phyloP scores from a whole-genome alignment of 1,139 yeast species.

The Saccharomyces hybrid region DNA sequence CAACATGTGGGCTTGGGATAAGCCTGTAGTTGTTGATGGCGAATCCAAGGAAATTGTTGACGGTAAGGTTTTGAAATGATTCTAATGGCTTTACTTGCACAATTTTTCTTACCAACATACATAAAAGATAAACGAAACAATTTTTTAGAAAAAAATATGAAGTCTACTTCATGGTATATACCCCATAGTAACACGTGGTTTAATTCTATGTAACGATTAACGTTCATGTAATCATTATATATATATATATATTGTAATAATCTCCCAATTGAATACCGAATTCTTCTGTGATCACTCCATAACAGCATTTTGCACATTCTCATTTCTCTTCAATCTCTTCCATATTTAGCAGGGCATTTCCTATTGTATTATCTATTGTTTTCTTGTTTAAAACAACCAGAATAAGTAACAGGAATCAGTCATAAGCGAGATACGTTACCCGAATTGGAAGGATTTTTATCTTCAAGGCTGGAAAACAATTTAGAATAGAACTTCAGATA shows the following conservation, averaged over 20 bases:
- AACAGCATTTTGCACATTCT: background rate
- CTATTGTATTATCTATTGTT: background rate
- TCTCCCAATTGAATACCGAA: background rate
- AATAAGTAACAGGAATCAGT: background rate
- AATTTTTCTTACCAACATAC: slow-evolving; percentile 1
- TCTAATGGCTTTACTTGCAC: background rate
- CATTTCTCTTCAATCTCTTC: background rate
- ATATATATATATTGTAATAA: background rate
- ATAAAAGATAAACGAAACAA: background rate
- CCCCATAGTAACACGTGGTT: background rate
- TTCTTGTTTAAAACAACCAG: no score
- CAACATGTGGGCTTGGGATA: no score
- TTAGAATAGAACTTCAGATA: slow-evolving; percentile 1
- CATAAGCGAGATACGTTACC: background rate
- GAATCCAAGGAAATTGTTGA: slow-evolving; percentile 62
- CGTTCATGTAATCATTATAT: background rate
- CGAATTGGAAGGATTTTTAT: background rate
- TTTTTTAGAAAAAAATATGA: background rate
- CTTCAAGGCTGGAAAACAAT: background rate
- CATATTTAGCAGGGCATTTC: background rate
- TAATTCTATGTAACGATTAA: background rate
- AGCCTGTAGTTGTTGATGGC: slow-evolving; percentile 57
- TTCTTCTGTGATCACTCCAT: background rate
- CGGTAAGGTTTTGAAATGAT: slow-evolving; percentile 75
- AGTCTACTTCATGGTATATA: background rate